phyloP scores from a whole-genome alignment of 192 early-diverging fungal species.

The Rhizoclosmatium sp. region DNA sequence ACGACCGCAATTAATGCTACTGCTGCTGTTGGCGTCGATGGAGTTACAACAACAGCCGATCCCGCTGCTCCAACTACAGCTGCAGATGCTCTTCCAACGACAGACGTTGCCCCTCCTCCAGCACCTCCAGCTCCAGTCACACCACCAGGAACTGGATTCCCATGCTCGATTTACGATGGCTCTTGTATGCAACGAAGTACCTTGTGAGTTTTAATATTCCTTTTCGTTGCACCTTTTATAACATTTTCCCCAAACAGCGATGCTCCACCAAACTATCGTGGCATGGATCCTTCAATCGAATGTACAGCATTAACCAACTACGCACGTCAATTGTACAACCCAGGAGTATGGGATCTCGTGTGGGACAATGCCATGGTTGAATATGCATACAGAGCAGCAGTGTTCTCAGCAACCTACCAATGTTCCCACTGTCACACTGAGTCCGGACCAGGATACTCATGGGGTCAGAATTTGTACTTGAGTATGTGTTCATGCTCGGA shows the following conservation, averaged over 20 bases:
- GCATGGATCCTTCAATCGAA: not conserved
- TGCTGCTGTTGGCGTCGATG: not conserved
- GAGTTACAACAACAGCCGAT: not conserved
- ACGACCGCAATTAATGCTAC: not conserved
- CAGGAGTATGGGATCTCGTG: not conserved
- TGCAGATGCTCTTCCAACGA: not conserved
- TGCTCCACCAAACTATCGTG: constrained; percentile 1
- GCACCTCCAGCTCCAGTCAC: not conserved
- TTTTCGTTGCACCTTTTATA: not conserved
- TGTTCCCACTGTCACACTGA: constrained; percentile 21
- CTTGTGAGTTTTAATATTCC: not conserved
- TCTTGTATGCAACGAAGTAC: too few species aligned
- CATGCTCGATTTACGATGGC: too few species aligned
- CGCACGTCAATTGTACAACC: constrained; percentile 16
- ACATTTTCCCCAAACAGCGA: not conserved
- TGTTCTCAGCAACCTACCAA: not conserved
- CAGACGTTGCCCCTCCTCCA: not conserved
- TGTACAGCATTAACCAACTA: constrained; percentile 7
- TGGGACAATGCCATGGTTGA: not conserved
- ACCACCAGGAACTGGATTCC: not conserved
- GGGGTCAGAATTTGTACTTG: constrained; percentile 26
- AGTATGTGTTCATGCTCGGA: not conserved
- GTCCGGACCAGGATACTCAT: not conserved
- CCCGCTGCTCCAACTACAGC: not conserved
- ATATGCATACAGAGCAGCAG: not conserved